phyloP scores from a whole-genome alignment of 192 early-diverging fungal species.

The Chytriomyces sp. region DNA sequence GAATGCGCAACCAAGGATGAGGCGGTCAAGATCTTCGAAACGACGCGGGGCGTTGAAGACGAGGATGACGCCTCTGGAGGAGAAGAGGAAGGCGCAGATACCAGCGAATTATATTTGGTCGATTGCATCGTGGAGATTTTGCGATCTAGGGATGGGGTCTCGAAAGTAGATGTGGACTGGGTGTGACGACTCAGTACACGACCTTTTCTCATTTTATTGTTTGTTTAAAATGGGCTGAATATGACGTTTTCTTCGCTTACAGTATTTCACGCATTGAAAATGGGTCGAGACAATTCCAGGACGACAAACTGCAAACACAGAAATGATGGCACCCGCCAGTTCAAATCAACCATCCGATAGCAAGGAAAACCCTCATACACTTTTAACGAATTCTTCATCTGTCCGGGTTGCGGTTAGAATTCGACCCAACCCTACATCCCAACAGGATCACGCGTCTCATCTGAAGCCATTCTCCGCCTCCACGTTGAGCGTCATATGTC shows the following conservation, averaged over 20 bases:
- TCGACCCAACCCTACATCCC: background rate
- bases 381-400: background rate
- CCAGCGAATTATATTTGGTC: background rate
- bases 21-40: background rate
- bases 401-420: constrained; percentile 27
- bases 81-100: background rate
- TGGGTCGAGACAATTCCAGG: too few species aligned
- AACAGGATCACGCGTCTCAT: background rate
- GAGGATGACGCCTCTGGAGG: background rate
- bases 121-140: constrained; percentile 8
- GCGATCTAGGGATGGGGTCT: background rate
- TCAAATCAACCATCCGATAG: too few species aligned
- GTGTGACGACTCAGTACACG: background rate
- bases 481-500: background rate
- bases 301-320: too few species aligned
- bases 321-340: too few species aligned
- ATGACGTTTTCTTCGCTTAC: too few species aligned
- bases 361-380: too few species aligned
- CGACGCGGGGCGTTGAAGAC: background rate
- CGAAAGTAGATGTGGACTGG: constrained; percentile 2
- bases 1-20: constrained; percentile 9
- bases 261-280: too few species aligned
- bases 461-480: background rate
- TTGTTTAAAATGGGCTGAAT: too few species aligned
- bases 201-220: too few species aligned